Evolutionary conservation across 768 basidiomycete genomes (phyloP).

Genomic region (Lactarius deliciosus): DNA sequence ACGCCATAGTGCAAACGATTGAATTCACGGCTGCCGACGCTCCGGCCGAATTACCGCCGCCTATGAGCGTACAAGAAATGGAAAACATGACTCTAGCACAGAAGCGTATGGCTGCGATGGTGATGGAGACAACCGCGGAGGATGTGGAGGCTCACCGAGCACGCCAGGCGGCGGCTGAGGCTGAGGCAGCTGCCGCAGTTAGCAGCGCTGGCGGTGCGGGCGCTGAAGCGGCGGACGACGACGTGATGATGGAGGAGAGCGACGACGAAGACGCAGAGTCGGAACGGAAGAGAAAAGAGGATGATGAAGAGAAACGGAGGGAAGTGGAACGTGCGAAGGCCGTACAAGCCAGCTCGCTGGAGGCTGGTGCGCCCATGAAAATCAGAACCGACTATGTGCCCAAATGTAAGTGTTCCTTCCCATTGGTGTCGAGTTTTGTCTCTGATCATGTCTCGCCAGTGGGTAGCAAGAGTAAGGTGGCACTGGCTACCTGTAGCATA

Average conservation of each 20-base stretch:
- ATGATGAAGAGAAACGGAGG: slow-evolving; percentile 67
- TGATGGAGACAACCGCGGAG: slow-evolving; percentile 92
- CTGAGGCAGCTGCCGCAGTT: slow-evolving; percentile 79
- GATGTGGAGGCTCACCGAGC: slow-evolving; percentile 82
- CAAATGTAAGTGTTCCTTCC: slow-evolving; percentile 58
- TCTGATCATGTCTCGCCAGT: slow-evolving; percentile 44
- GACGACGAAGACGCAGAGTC: slow-evolving; percentile 73
- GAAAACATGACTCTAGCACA: slow-evolving; percentile 96
- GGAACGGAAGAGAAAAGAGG: slow-evolving; percentile 60
- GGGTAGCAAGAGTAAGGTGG: slow-evolving; percentile 63
- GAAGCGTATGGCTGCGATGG: slow-evolving; percentile 97
- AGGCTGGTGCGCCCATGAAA: slow-evolving; percentile 81
- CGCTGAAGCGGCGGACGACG: slow-evolving; percentile 52
- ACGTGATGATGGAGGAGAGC: slow-evolving; percentile 78
- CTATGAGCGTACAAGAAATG: slow-evolving; percentile 92
- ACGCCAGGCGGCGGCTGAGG: slow-evolving; percentile 81
- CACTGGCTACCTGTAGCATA: slow-evolving; percentile 86
- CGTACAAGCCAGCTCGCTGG: slow-evolving; percentile 74
- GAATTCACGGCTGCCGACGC: slow-evolving; percentile 95
- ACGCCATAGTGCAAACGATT: slow-evolving; percentile 96
- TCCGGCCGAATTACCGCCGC: slow-evolving; percentile 89
- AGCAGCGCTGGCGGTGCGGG: slow-evolving; percentile 53
- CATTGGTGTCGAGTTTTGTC: slow-evolving; percentile 1
- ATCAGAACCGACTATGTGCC: slow-evolving; percentile 96
- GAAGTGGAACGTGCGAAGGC: slow-evolving; percentile 77